Conservation (phyloP, 169 alveolate species). For the Perkinsus chesapeaki region DNA sequence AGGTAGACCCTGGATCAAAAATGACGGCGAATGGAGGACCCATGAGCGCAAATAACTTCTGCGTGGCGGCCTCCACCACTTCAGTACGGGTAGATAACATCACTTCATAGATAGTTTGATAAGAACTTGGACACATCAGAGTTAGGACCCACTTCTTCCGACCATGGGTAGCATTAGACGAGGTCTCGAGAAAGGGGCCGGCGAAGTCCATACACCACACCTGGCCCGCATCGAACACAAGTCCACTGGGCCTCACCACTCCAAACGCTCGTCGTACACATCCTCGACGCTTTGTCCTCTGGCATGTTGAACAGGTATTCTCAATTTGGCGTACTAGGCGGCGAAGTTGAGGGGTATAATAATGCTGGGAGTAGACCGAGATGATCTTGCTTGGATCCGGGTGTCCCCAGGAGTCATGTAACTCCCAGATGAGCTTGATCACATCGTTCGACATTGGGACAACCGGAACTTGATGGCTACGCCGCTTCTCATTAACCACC, state of each 20-base stretch:
- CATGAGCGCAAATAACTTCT: not conserved
- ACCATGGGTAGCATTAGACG: not conserved
- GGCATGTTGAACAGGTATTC: not conserved
- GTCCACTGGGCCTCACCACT: not conserved
- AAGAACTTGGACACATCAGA: not conserved
- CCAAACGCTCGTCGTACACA: not conserved
- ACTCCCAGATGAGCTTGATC: not conserved
- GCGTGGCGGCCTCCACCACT: not conserved
- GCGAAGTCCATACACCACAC: not conserved
- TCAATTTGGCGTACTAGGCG: not conserved
- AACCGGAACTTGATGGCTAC: not conserved
- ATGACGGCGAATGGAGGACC: not conserved
- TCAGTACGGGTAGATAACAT: not conserved
- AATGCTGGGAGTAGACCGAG: not conserved
- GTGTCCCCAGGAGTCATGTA: not conserved
- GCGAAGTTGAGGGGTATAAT: not conserved
- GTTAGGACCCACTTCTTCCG: not conserved
- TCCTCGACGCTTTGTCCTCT: not conserved
- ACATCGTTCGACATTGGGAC: not conserved
- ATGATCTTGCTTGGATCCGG: not conserved
- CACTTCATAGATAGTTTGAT: not conserved
- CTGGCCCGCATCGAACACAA: not conserved
- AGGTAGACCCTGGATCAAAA: not conserved
- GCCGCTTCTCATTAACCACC: not conserved
- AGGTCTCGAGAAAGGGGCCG: not conserved